Conservation (phyloP, 116 monocot species). For the Trichopus zeylanicus region DNA sequence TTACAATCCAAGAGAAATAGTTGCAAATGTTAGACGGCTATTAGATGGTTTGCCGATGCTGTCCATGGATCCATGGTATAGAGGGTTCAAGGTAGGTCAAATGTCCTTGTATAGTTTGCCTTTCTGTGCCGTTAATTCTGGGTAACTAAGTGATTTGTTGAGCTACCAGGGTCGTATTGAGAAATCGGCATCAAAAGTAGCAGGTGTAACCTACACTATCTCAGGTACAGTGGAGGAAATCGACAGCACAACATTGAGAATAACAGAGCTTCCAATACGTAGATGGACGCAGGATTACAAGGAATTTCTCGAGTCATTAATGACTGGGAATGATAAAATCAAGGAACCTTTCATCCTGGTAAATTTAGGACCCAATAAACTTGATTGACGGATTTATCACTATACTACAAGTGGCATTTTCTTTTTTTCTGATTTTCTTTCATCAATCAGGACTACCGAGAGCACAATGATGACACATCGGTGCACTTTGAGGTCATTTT, state of each 20-base stretch:
- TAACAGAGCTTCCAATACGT: constrained; percentile 82
- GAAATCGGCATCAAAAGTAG: constrained; percentile 66
- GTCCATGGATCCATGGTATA: constrained; percentile 93
- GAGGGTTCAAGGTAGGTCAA: constrained; percentile 71
- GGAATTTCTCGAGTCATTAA: constrained; percentile 64
- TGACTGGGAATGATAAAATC: constrained; percentile 69
- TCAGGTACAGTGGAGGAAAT: constrained; percentile 68
- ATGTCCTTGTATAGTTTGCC: neutral
- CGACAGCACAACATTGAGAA: constrained; percentile 46
- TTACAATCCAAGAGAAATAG: constrained; percentile 84
- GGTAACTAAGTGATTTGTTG: neutral
- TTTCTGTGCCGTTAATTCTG: neutral
- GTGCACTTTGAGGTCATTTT: constrained; percentile 73
- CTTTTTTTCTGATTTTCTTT: too few relatives aligned
- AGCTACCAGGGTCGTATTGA: constrained; percentile 61
- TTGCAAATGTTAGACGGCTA: constrained; percentile 64
- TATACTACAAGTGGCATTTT: neutral
- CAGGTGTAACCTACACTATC: constrained; percentile 69
- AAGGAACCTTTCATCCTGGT: constrained; percentile 89
- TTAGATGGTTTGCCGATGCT: constrained; percentile 64
- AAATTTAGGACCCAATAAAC: neutral
- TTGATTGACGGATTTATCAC: neutral
- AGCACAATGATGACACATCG: constrained; percentile 61
- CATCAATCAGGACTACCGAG: constrained; percentile 45
- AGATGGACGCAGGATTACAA: constrained; percentile 95